Evolutionary conservation across 2,329 filamentous ascomycete genomes (phyloP).

Genomic region (Penicillium decumbens): DNA sequence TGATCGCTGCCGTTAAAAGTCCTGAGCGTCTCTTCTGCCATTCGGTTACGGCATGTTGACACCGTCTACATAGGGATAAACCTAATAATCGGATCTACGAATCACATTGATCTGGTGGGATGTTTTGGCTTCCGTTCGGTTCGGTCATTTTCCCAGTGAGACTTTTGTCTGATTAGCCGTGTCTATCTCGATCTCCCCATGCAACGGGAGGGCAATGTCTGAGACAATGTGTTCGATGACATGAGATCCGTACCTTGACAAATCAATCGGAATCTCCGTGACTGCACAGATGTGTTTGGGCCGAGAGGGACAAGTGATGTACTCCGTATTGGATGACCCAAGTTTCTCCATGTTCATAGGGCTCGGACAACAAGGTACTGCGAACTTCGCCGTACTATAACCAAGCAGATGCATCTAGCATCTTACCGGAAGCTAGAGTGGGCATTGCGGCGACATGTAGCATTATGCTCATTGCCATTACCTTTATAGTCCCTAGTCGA

Average conservation of each 20-base stretch:
- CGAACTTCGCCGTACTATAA: neutral
- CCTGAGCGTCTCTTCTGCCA: constrained; percentile 5
- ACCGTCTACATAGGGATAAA: constrained; percentile 2
- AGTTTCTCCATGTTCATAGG: neutral
- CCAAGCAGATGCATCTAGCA: neutral
- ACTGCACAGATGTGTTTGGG: neutral
- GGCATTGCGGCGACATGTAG: neutral
- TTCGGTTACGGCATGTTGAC: constrained; percentile 10
- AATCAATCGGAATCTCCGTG: neutral
- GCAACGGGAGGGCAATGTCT: constrained; percentile 12
- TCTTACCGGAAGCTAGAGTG: neutral
- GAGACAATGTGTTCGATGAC: constrained; percentile 15
- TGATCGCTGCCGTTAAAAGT: constrained; percentile 11
- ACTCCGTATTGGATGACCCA: neutral
- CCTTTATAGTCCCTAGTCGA: neutral
- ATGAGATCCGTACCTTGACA: neutral
- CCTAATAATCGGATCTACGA: neutral
- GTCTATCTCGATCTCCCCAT: constrained; percentile 10
- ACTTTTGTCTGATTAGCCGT: constrained; percentile 8
- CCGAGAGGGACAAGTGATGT: neutral
- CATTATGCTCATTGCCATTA: neutral
- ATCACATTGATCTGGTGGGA: neutral
- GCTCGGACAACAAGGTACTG: neutral
- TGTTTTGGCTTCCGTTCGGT: neutral
- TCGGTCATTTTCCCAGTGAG: constrained; percentile 9